Evolutionary conservation across 768 basidiomycete species (phyloP).

Genomic region (Phylloporus rhodoxanthus): DNA sequence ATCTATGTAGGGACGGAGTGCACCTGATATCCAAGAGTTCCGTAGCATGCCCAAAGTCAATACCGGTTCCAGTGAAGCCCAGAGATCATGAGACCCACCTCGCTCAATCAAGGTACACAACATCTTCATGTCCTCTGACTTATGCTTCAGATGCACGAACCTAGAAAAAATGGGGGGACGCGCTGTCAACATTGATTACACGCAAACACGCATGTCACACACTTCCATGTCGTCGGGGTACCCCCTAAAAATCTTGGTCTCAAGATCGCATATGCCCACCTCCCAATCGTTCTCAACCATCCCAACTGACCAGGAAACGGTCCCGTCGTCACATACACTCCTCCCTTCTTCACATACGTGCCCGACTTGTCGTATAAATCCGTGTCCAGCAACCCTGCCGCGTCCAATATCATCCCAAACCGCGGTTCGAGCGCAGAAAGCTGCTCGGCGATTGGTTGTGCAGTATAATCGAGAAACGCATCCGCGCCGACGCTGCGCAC

Average conservation of each 20-base stretch:
- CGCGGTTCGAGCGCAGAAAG: slow-evolving; percentile 42
- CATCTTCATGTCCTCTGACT: slow-evolving; percentile 31
- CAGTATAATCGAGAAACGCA: slow-evolving; percentile 62
- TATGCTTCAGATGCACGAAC: slow-evolving; percentile 30
- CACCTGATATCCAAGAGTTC: slow-evolving; percentile 26
- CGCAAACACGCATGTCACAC: slow-evolving; percentile 11
- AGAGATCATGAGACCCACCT: slow-evolving; percentile 28
- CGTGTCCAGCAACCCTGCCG: slow-evolving; percentile 45
- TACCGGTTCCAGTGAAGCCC: neutral
- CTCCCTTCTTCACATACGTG: slow-evolving; percentile 48
- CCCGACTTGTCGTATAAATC: slow-evolving; percentile 45
- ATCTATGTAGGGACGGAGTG: slow-evolving; percentile 51
- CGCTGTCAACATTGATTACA: neutral
- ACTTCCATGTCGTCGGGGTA: slow-evolving; percentile 43
- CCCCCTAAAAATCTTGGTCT: slow-evolving; percentile 53
- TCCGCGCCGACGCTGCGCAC: slow-evolving; percentile 61
- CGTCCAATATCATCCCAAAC: slow-evolving; percentile 57
- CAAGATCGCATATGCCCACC: neutral
- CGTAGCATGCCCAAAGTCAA: neutral
- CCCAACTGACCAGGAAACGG: slow-evolving; percentile 33
- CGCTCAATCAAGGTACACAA: slow-evolving; percentile 36
- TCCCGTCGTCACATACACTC: slow-evolving; percentile 50
- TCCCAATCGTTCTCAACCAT: slow-evolving; percentile 8
- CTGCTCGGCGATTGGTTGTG: slow-evolving; percentile 42
- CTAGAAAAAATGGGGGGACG: neutral